These are phyloP conservation scores for Uromyces viciae-fabae DNA, from an alignment of 1,284 basidiomycete genomes.

Conservation along the genomic window DNA sequence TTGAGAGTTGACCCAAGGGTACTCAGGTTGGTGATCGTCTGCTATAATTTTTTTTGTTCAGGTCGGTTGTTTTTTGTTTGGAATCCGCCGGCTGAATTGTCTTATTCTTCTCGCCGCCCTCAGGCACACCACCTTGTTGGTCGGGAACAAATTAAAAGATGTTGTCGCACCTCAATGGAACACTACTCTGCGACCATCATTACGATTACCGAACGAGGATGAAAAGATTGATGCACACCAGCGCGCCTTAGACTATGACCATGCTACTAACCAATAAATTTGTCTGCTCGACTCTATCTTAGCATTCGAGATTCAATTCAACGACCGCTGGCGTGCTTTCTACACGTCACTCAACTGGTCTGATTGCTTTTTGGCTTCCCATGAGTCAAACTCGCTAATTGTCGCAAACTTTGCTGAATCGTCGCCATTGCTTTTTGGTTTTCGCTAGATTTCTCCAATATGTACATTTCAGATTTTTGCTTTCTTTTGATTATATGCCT, in stretches of 20 bases:
- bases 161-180: slow-evolving; percentile 33
- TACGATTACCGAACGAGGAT: slow-evolving; percentile 28
- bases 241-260: slow-evolving; percentile 32
- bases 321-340: neutral
- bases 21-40: slow-evolving; percentile 46
- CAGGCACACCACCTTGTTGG: slow-evolving; percentile 35
- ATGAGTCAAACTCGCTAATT: no score
- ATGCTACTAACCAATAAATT: slow-evolving; percentile 20
- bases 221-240: slow-evolving; percentile 32
- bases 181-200: slow-evolving; percentile 17
- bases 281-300: neutral
- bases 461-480: no score
- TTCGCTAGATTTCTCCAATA: no score
- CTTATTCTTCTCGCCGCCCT: neutral
- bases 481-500: no score
- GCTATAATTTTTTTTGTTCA: neutral
- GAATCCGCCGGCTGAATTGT: neutral
- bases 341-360: neutral
- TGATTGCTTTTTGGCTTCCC: neutral
- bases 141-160: slow-evolving; percentile 29
- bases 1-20: slow-evolving; percentile 50
- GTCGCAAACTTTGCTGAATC: no score
- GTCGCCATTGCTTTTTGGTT: no score
- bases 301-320: no score
- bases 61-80: neutral